A percentile compares a stretch with the other conserved stretches of the same genome.
These are phyloP conservation scores for Candida sanyiensis DNA, from an alignment of 805 yeast genomes.

Conservation along the genomic window DNA sequence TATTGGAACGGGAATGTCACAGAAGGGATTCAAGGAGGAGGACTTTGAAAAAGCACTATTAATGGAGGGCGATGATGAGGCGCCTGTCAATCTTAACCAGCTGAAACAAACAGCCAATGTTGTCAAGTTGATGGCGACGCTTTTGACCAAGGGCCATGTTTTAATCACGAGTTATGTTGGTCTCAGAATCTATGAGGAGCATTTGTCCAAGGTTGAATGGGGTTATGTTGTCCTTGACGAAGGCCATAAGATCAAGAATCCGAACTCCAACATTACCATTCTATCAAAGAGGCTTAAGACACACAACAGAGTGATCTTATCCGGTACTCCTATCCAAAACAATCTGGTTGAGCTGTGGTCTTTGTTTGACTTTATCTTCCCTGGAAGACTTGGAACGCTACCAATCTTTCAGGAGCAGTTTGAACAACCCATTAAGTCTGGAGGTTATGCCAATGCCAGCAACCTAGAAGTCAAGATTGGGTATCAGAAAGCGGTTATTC, in stretches of 20 bases:
- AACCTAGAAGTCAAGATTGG: constrained; percentile 96
- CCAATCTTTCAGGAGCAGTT: constrained; percentile 94
- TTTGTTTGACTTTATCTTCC: constrained; percentile 88
- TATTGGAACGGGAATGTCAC: constrained; percentile 80
- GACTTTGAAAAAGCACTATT: constrained; percentile 45
- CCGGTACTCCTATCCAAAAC: constrained; percentile 97
- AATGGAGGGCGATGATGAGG: constrained; percentile 37
- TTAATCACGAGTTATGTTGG: constrained; percentile 91
- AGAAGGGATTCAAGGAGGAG: constrained; percentile 34
- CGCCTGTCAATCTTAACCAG: constrained; percentile 22
- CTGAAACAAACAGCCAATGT: constrained; percentile 35
- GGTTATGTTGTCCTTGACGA: constrained; percentile 90
- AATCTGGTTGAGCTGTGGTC: constrained; percentile 92
- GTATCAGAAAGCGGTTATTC: constrained; percentile 87
- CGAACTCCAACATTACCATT: constrained; percentile 82
- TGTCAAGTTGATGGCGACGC: constrained; percentile 46
- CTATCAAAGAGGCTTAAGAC: constrained; percentile 82
- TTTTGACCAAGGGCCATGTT: constrained; percentile 70
- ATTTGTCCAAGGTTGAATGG: constrained; percentile 69
- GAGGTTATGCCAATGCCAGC: constrained; percentile 98
- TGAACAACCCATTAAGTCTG: constrained; percentile 86
- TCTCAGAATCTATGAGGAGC: constrained; percentile 57
- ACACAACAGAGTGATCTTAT: constrained; percentile 76
- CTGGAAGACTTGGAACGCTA: constrained; percentile 89
- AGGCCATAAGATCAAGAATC: constrained; percentile 95